phyloP scores from a whole-genome alignment of 192 early-diverging fungal species.

The Paraglomus occultum region DNA sequence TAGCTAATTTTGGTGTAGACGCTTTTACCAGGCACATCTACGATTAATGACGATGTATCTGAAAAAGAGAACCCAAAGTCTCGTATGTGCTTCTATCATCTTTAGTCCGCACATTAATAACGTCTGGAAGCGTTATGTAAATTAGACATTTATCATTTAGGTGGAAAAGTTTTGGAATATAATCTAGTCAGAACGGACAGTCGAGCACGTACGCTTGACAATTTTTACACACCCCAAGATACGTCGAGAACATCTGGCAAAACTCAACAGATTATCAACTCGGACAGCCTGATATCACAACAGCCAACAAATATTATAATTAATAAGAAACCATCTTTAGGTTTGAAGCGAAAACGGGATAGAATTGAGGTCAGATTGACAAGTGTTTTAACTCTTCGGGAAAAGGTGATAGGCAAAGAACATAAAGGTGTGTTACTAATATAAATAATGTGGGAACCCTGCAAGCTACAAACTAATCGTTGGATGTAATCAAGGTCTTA shows the following conservation, averaged over 20 bases:
- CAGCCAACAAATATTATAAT: neutral
- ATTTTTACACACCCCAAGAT: slow-evolving; percentile 12
- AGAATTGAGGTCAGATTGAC: slow-evolving; percentile 77
- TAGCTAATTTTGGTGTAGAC: slow-evolving; percentile 5
- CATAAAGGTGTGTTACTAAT: slow-evolving; percentile 45
- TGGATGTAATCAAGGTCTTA: slow-evolving; percentile 51
- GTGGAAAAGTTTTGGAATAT: slow-evolving; percentile 45
- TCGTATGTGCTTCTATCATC: neutral
- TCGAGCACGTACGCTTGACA: slow-evolving; percentile 72
- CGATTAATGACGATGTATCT: slow-evolving; percentile 10
- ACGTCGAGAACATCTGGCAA: neutral
- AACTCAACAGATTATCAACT: slow-evolving; percentile 18
- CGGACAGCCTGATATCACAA: slow-evolving; percentile 19
- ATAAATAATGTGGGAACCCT: neutral
- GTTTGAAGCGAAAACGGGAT: slow-evolving; percentile 31
- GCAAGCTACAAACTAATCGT: neutral
- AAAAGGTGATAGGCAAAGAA: slow-evolving; percentile 62
- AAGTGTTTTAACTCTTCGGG: slow-evolving; percentile 74
- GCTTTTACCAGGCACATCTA: slow-evolving; percentile 35
- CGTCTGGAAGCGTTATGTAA: neutral
- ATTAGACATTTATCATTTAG: neutral
- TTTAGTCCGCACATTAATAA: neutral
- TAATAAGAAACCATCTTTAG: neutral
- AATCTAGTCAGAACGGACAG: slow-evolving; percentile 87
- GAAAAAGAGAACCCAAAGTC: neutral